Conservation (phyloP, 345 rosid genomes). For the Syzygium grande region DNA sequence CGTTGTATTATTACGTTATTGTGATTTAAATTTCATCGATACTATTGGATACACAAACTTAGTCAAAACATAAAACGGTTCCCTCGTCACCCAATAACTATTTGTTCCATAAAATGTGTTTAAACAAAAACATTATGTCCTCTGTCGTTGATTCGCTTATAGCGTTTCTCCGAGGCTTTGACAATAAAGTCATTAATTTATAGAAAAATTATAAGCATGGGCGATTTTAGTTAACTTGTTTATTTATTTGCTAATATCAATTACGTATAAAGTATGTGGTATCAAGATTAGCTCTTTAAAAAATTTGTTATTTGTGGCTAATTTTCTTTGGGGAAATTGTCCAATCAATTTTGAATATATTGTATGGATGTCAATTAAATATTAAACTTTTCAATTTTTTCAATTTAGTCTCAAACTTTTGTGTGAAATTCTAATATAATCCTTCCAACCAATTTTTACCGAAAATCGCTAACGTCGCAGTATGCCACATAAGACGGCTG, state of each 20-base stretch:
- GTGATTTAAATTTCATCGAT: neutral
- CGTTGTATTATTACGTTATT: neutral
- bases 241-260: neutral
- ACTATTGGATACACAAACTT: neutral
- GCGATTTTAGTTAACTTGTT: neutral
- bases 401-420: neutral
- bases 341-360: neutral
- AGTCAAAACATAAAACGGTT: neutral
- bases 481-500: rapidly evolving
- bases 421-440: neutral
- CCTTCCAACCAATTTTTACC: neutral
- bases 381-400: neutral
- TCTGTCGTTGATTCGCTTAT: neutral
- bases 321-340: neutral
- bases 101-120: neutral
- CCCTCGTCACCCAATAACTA: neutral
- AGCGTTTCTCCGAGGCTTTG: neutral
- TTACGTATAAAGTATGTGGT: neutral
- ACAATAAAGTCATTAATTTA: neutral
- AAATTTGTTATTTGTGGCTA: neutral
- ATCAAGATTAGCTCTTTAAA: neutral
- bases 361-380: neutral
- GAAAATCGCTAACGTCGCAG: rapidly evolving
- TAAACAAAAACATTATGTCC: neutral
- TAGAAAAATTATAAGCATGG: neutral